Conservation (phyloP, 306 rosid species). For the Cyclanthera cordifolia region DNA sequence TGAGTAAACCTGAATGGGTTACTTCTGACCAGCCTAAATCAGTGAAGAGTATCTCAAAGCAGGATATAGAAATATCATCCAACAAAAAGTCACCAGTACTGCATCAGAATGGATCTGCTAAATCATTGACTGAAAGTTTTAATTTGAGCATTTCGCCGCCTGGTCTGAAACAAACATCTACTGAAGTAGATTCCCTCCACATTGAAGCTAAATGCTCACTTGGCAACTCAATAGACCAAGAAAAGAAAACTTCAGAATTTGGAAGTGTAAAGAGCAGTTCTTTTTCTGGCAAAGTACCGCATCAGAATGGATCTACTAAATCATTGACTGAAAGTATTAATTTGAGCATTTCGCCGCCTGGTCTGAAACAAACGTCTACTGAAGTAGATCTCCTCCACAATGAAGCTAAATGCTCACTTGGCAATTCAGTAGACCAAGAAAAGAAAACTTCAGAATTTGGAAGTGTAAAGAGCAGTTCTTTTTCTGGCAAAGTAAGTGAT, state of each 20-base stretch:
- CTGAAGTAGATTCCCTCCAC: constrained; percentile 30
- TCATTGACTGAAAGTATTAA: constrained; percentile 41
- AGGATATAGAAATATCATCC: constrained; percentile 30
- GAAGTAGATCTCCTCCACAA: constrained; percentile 30
- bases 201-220: constrained; percentile 26
- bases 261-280: constrained; percentile 78
- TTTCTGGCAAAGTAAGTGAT: constrained; percentile 77
- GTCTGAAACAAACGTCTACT: constrained; percentile 31
- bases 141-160: constrained; percentile 39
- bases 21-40: constrained; percentile 31
- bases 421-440: constrained; percentile 49
- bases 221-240: constrained; percentile 46
- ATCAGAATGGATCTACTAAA: constrained; percentile 36
- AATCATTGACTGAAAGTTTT: constrained; percentile 42
- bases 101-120: constrained; percentile 32
- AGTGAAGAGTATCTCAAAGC: constrained; percentile 28
- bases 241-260: constrained; percentile 66
- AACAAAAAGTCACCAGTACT: constrained; percentile 33
- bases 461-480: constrained; percentile 72
- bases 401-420: constrained; percentile 24
- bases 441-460: constrained; percentile 72
- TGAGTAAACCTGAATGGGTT: constrained; percentile 30
- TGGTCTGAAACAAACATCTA: constrained; percentile 32
- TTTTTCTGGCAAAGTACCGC: constrained; percentile 60
- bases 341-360: constrained; percentile 37